Evolutionary conservation across 1,284 basidiomycete species (phyloP), one percentile per base, ranked within the genome.

Genomic region (Sporisorium sorghi): DNA sequence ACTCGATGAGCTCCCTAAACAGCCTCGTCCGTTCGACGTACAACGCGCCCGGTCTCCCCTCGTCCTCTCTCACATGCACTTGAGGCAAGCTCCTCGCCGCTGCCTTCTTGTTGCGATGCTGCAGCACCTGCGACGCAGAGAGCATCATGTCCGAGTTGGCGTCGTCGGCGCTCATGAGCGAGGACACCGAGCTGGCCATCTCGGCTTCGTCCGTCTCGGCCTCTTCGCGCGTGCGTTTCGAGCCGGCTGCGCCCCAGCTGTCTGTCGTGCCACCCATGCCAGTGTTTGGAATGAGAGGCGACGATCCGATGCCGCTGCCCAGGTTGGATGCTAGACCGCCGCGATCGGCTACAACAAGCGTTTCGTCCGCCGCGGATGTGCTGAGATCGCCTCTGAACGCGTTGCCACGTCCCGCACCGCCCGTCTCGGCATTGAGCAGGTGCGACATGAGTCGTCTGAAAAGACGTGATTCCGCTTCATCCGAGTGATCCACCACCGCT

Each of bases 371-470:
- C 12, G 51, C 19, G n/a, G 53, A 43, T 19, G 47, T 11, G 28
- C 44, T 58, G 9, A 37, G 10, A 6, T 63, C 60, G 12, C 44
- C 54, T 10, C n/a, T 28, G 28, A 46, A 37, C 24, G 51, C 24
- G 3, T 8, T 37, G 21, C 12, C 21, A 7, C 44, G 59, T 39
- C 43, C 55, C 26, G 40, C 32, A 15, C 35, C 19, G 3, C 58
- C 54, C n/a, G 46, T 61, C 35, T 69, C 57, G 12, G 68, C 61
- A 30, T 62, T 66, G 21, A 52, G 79, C 66, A 85, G 67, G 21
- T 79, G 73, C 28, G 78, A 64, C 83, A 85, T 85, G 68, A 85
- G 83, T 5, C 65, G 54, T 6, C 84, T 75, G 76, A 85, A 85
- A 10, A 76, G 63, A 11, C 65, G 39, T 12, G 78, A 77, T 55